phyloP scores from a whole-genome alignment of 2,329 filamentous ascomycete genomes.

The Acrocalymma vagum region DNA sequence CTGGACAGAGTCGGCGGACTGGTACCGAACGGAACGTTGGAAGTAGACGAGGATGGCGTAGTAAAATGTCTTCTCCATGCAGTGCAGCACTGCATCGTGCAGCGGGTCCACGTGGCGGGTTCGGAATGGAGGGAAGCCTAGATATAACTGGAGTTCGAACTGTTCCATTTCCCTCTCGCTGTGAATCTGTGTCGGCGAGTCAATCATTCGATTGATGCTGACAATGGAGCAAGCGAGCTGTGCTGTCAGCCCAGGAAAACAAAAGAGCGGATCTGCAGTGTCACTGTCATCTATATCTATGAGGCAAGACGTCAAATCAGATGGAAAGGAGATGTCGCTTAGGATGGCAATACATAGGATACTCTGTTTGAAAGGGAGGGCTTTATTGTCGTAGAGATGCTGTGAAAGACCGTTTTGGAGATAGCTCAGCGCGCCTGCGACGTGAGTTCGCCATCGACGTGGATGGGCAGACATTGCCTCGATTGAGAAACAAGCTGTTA shows the following conservation, averaged over 20 bases:
- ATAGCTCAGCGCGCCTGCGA: slow-evolving; percentile 16
- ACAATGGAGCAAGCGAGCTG: no score
- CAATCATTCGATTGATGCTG: no score
- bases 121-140: slow-evolving; percentile 11
- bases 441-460: slow-evolving; percentile 20
- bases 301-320: slow-evolving; percentile 11
- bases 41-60: slow-evolving; percentile 18
- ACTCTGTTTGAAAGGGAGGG: slow-evolving; percentile 16
- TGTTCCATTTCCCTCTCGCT: slow-evolving; percentile 13
- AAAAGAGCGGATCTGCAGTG: slow-evolving; percentile 13
- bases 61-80: slow-evolving; percentile 18
- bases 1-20: slow-evolving; percentile 9
- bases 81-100: slow-evolving; percentile 8
- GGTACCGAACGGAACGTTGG: slow-evolving; percentile 11
- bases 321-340: slow-evolving; percentile 10
- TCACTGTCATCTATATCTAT: slow-evolving; percentile 14
- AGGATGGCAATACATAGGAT: slow-evolving; percentile 22
- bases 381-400: slow-evolving; percentile 6
- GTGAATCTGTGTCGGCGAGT: no score
- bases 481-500: slow-evolving; percentile 19
- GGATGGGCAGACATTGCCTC: slow-evolving; percentile 19
- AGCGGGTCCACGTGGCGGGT: neutral
- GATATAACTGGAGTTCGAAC: slow-evolving; percentile 19
- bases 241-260: slow-evolving; percentile 12
- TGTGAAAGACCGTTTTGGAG: slow-evolving; percentile 14